Base-by-base conservation (phyloP, 192 early-diverging fungal species). In the Backusella liffmaniae region DNA sequence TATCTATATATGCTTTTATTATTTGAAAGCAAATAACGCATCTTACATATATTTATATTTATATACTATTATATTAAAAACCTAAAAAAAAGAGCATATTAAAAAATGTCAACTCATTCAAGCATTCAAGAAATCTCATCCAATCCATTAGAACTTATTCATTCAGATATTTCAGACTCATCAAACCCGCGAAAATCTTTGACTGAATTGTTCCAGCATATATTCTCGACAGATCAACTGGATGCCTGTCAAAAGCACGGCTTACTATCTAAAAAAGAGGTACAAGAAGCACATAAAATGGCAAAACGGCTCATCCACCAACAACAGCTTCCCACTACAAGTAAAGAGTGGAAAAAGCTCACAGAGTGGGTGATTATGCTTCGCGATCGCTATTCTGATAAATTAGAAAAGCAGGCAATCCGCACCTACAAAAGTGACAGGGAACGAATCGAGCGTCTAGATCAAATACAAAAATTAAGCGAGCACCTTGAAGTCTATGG, bases 171-270 rank as follows among this genome's bases (percentile, higher is more conserved):
- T 29, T 62, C 56, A 29, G 56, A 62, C 12, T 29, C n/a, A 62
- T 62, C 21, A 62, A 13, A 62, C 26, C 2, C 56, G 26, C 59
- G 66, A 67, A 30, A 30, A 23, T 32, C 73, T 34, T 32, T 74
- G 15, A 30, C 30, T 32, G 37, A 66, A 1, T 46, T 65, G 16
- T 74, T 74, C 44, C 73, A 66, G 9, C 62, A 66, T 9, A 66
- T 74, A 18, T 74, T 37, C 23, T 74, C 73, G 5, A 30, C 30
- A 23, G 73, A 74, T 46, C 73, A 74, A 65, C 32, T 74, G 59
- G 73, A 42, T 21, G 12, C 67, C 23, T 66, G 59, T 42, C 73
- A 66, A 44, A 30, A 26, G 34, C 12, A 44, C 18, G 39, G 65
- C 15, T 46, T 74, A 34, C 39, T 74, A 13, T 44, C 73, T 8